These are phyloP conservation scores for Petrea volubilis DNA, from an alignment of 257 asterid species.

Conservation along the genomic window DNA sequence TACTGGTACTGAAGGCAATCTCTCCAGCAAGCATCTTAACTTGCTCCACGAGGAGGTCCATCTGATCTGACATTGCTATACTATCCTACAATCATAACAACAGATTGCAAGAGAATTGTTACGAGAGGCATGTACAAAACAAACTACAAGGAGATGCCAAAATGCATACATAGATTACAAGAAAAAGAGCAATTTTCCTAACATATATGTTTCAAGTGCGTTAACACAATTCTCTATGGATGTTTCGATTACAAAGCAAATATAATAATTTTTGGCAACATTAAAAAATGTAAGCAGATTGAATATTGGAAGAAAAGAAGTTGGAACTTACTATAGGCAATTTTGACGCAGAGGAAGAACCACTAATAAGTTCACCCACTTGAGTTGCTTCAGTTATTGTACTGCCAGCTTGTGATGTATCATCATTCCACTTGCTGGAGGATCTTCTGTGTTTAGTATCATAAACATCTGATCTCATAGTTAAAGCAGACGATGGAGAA, in stretches of 20 bases:
- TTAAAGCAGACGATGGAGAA: slow-evolving; percentile 53
- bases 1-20: slow-evolving; percentile 87
- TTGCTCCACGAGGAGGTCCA: slow-evolving; percentile 94
- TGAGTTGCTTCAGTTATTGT: slow-evolving; percentile 71
- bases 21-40: slow-evolving; percentile 97
- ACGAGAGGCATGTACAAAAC: not conserved
- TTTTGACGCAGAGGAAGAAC: slow-evolving; percentile 56
- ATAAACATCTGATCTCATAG: slow-evolving; percentile 35
- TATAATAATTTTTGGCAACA: not conserved
- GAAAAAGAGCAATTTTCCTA: not conserved
- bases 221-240: not conserved
- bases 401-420: slow-evolving; percentile 77
- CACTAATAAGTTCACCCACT: slow-evolving; percentile 68
- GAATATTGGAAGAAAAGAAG: slow-evolving; percentile 18
- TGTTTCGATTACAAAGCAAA: not conserved
- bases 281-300: not conserved
- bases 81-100: slow-evolving; percentile 54
- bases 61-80: slow-evolving; percentile 66
- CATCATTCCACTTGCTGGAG: slow-evolving; percentile 78
- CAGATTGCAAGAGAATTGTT: no score
- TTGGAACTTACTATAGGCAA: slow-evolving; percentile 52
- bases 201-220: not conserved
- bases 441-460: slow-evolving; percentile 44
- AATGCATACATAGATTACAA: not conserved
- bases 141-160: not conserved